Evolutionary conservation across 805 yeast species (phyloP), one percentile per base, ranked within the genome.

Genomic region (Hanseniaspora singularis): DNA sequence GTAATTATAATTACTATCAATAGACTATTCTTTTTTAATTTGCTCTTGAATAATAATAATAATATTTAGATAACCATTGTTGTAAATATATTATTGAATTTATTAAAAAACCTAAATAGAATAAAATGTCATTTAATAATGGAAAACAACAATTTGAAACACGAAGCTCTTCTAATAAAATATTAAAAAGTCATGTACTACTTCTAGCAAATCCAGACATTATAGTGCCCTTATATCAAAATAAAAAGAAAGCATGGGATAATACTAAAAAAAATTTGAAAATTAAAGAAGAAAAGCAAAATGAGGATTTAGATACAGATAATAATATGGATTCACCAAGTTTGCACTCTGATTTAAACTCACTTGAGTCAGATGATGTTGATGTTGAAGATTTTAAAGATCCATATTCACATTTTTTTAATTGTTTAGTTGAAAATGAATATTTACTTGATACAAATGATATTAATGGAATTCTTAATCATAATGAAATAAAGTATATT

Each of bases 111-210:
- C n/a, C n/a, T n/a, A 26, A 26, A 26, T 8, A 7, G 22, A 9
- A 19, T n/a, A 5, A 32, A 33, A 33, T 33, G 38, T 33, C 38
- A 4, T 19, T 33, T 15, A 33, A 14, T 33, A 14, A n/a, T 19
- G 12, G n/a, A 14, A 33, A 33, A 6, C 15, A 7, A 26, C 28
- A 26, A 7, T 11, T 8, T 8, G 28, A 11, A 8, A 8, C 11
- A 26, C 28, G 11, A 8, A 26, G 11, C 11, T 22, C 19, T n/a
- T 8, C 7, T 24, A 8, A 23, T 6, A 66, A 67, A 46, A 73
- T 76, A 10, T 58, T 56, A 60, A 77, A 74, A 57, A 72, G 71
- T 55, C 84, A 77, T 55, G 72, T 82, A 51, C 70, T 71, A 55
- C 66, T 69, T 51, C 69, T 84, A 23, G 72, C 76, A 4, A 77